Base-by-base conservation (phyloP, 2,329 filamentous ascomycete species). In the Drechslera avenae region DNA sequence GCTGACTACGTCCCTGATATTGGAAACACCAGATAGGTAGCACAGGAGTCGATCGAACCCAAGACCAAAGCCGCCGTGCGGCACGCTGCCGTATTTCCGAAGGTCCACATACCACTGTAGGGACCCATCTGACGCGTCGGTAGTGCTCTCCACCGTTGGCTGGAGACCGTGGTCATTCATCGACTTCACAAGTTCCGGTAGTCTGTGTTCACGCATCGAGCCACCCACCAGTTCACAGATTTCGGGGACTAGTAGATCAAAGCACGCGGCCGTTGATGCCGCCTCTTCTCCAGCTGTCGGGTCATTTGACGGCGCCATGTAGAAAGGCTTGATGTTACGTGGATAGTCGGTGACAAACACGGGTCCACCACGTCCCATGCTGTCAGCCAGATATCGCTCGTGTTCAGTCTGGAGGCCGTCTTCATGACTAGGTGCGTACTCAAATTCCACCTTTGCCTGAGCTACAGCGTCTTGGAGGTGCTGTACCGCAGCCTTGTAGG, bases 331-430 rank as follows among this genome's bases (percentile, higher is more conserved):
- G 71, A 94, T 86, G 39, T 81, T 79, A 59, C 84, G 84, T n/a
- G 94, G 94, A 69, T 97, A 99, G 72, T 97, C 82, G 12, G 92
- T 97, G 58, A 99, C 86, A 70, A 97, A 97, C 36, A 97, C 81
- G 6, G 94, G 94, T 1, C 76, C 75, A 14, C 81, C 80, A 39
- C 82, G 77, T 59, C 86, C 86, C 36, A 93, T 68, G 19, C 78
- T 78, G 45, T 84, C 80, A 39, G 94, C 91, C 46, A 99, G 81
- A 71, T 86, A 96, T 69, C 86, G 90, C 76, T 99, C 94, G 75
- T 99, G 94, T 72, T 97, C 93, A 1, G 92, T 88, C 65, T 94
- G 90, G 23, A 99, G 81, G 16, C 89, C 89, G 21, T 79, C 77
- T 28, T 86, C 83, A 86, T 91, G 94, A 2, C 77, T 76, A 3